phyloP scores from a whole-genome alignment of 306 rosid species.

The Quercus mongolica region DNA sequence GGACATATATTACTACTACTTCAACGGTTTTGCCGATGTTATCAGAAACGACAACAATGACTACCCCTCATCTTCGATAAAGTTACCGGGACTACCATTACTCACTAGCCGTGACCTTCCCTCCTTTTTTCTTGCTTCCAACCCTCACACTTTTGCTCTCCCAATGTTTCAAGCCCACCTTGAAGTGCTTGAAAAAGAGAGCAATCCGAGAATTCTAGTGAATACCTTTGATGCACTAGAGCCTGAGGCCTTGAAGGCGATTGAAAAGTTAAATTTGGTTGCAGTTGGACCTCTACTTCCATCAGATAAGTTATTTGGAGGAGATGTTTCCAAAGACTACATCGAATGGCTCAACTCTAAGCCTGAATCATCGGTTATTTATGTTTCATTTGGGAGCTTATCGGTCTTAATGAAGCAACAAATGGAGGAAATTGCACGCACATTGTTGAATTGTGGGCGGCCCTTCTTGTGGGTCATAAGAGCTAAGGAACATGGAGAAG shows the following conservation, averaged over 20 bases:
- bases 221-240: slow-evolving; percentile 38
- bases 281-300: slow-evolving; percentile 67
- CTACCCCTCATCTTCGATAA: not conserved
- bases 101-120: slow-evolving; percentile 30
- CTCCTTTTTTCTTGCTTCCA: slow-evolving; percentile 22
- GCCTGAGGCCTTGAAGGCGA: slow-evolving; percentile 24
- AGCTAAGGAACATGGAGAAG: not conserved
- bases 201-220: slow-evolving; percentile 11
- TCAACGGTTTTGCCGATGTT: slow-evolving; percentile 20
- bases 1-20: slow-evolving; percentile 26
- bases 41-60: not conserved
- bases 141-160: not conserved
- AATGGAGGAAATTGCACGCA: slow-evolving; percentile 56
- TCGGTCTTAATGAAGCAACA: slow-evolving; percentile 28
- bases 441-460: slow-evolving; percentile 33
- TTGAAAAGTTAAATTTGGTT: slow-evolving; percentile 4
- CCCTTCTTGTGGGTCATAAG: slow-evolving; percentile 61
- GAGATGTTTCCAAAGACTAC: slow-evolving; percentile 30
- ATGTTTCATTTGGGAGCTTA: slow-evolving; percentile 61
- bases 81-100: slow-evolving; percentile 13
- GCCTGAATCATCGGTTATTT: slow-evolving; percentile 42
- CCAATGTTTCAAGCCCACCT: slow-evolving; percentile 1
- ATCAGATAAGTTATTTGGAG: slow-evolving; percentile 34
- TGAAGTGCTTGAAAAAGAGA: not conserved
- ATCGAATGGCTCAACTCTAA: slow-evolving; percentile 53